phyloP scores from a whole-genome alignment of 352 stramenopile genomes.

The Phytophthora crassamura region DNA sequence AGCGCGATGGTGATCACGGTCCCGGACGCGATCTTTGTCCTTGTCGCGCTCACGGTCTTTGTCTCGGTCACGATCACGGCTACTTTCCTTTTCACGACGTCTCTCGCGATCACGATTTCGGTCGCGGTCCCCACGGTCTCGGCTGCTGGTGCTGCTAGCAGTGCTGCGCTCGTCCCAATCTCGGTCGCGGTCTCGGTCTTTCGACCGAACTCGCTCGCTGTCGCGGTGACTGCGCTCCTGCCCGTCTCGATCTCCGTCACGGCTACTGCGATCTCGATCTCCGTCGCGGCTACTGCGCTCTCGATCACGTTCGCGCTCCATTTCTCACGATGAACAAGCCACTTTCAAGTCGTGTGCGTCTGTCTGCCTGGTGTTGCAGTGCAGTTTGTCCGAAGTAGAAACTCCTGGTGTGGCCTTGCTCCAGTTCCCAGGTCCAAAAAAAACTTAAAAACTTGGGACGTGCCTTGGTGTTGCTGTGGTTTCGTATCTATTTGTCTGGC shows the following conservation, averaged over 20 bases:
- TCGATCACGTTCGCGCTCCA: conserved; percentile 46
- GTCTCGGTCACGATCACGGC: conserved; percentile 31
- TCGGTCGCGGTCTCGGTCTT: conserved; percentile 34
- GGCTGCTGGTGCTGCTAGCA: conserved; percentile 29
- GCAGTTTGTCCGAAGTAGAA: conserved; percentile 31
- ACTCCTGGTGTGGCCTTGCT: conserved; percentile 23
- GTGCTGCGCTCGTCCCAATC: conserved; percentile 48
- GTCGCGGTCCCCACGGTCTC: conserved; percentile 32
- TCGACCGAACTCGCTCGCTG: conserved; percentile 30
- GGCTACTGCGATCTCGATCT: conserved; percentile 32
- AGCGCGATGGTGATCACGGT: conserved; percentile 39
- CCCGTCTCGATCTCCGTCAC: conserved; percentile 22
- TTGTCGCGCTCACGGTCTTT: conserved; percentile 36
- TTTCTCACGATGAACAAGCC: conserved; percentile 17
- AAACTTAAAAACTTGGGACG: conserved; percentile 25
- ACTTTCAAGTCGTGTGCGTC: conserved; percentile 14
- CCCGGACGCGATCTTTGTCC: conserved; percentile 18
- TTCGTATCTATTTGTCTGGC: conserved; percentile 42
- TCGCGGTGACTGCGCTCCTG: conserved; percentile 34
- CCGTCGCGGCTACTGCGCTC: conserved; percentile 24
- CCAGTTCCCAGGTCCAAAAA: too few species aligned
- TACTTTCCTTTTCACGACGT: conserved; percentile 21
- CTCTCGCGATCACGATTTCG: conserved; percentile 34
- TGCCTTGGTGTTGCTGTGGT: conserved; percentile 23
- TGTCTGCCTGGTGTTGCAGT: conserved; percentile 14